Base-by-base conservation (phyloP, 495 filamentous ascomycete genomes). In the Rostrohypoxylon terebratum region DNA sequence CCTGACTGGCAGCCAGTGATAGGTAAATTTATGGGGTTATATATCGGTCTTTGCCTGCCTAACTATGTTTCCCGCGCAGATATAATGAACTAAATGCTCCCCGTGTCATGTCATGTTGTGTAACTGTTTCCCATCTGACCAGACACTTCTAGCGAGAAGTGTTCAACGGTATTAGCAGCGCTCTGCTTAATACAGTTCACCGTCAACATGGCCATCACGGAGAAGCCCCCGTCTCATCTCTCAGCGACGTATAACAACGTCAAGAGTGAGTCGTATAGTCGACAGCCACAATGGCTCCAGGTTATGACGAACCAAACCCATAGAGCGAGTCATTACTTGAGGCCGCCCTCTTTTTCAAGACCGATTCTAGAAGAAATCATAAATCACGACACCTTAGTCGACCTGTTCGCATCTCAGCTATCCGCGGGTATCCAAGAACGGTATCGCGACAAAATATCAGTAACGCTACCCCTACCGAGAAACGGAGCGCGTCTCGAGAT, bases 181-280 rank as follows among this genome's bases (percentile, higher is more conserved):
- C 42, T 11, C 36, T 28, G 38, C 18, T 58, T 66, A 14, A 3
- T 31, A 31, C 18, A 38, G 1, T 14, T 25, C 11, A 21, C 28
- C 20, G 33, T 58, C 42, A 48, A 36, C 1, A 70, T 70, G 67
- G 60, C 59, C 42, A 59, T 66, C 34, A n/a, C n/a, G 1, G 25
- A 38, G 14, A 31, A 3, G 44, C 13, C 42, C 16, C 25, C 40
- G 33, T 34, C 28, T 28, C 28, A 42, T 16, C 18, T 13, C 28
- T 33, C 20, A 25, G 20, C 31, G 45, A 16, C 11, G 5, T 20
- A 48, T 25, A 36, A 11, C 23, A 45, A 31, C 3, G 4, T 51
- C 18, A 21, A 11, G 4, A 47, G 21, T 9, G 62, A 57, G 10
- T 47, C 40, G 11, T 6, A 55, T 21, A 20, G 28, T 45, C 63